Base-by-base conservation (phyloP, 352 stramenopile genomes). In the Pythium vanterpoolii region DNA sequence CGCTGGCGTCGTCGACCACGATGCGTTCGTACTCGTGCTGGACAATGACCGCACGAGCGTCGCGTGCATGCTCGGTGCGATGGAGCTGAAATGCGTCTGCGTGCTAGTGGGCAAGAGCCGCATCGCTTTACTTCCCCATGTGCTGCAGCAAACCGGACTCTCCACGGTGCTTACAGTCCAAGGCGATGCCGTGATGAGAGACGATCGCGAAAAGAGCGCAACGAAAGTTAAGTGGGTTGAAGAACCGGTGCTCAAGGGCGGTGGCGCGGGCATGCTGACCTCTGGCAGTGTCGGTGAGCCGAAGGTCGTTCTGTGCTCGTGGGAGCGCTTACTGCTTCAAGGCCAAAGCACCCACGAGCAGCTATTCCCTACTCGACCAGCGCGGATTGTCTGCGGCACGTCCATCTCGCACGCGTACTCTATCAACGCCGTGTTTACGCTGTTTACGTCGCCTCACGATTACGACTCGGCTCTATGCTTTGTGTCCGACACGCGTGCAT, bases 381-480 rank as follows among this genome's bases (percentile, higher is more conserved):
- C 76, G 27, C 82, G 83, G 4, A 76, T 95, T 48, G 73, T 93
- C 21, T 89, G 80, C 27, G 77, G 61, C 8, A 92, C 86, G 30
- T 93, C 86, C 18, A 94, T 96, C 55, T 76, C 84, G 10, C 86
- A 96, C 60, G 84, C 84, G 10, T 96, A 84, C 60, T 88, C 84
- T 7, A 91, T 96, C 63, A 96, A 96, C 58, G 80, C 83, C 3
- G 67, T 96, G 23, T 96, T 93, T 57, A 75, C 84, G 46, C 68
- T 96, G 23, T 76, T 87, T 43, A 87, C 74, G 9, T 94, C 84
- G 18, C 70, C 79, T 27, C 76, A 70, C 50, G 85, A 91, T 36
- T 44, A 61, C 4, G 51, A 76, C 27, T 90, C 73, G 11, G 83
- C 93, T 64, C 72, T 96, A 11, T 87, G 74, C 64, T 89, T 96